Percentiles rank a stretch among this genome's conserved stretches.
phyloP scores from a whole-genome alignment of 495 filamentous ascomycete species.

The Parachaetomium inaequale region DNA sequence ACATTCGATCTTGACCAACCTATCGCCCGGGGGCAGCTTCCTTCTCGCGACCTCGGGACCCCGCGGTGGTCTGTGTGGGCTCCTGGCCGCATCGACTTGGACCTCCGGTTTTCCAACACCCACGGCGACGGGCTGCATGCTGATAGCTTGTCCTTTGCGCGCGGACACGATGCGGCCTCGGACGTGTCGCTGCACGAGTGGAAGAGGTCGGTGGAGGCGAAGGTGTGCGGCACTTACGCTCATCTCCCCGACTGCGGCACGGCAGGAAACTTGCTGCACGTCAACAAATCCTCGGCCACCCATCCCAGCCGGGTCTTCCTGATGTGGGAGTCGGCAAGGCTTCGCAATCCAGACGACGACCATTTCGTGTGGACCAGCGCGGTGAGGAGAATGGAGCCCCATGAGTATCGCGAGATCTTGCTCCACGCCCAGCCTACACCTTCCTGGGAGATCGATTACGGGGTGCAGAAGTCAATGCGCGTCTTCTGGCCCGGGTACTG shows the following conservation, averaged over 20 bases:
- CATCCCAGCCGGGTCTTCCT: constrained; percentile 48
- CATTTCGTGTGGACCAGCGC: constrained; percentile 62
- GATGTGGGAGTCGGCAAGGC: constrained; percentile 59
- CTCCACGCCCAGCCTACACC: constrained; percentile 38
- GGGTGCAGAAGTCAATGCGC: not conserved
- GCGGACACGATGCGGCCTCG: not conserved
- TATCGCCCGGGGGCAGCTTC: constrained; percentile 32
- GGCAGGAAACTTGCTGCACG: constrained; percentile 56
- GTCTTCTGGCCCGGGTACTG: constrained; percentile 15
- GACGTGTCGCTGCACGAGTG: constrained; percentile 2
- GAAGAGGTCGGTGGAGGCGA: constrained; percentile 24
- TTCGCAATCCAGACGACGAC: constrained; percentile 49
- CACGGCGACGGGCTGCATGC: not conserved
- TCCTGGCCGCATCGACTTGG: constrained; percentile 39
- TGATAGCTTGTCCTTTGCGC: not conserved
- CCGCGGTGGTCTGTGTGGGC: constrained; percentile 27
- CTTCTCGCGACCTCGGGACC: not conserved
- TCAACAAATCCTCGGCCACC: constrained; percentile 27
- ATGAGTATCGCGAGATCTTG: constrained; percentile 49
- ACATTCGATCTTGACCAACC: constrained; percentile 49
- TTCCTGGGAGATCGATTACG: not conserved
- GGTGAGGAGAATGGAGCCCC: constrained; percentile 48
- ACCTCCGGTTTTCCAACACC: constrained; percentile 11
- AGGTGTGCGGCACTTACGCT: constrained; percentile 56
- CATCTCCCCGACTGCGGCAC: constrained; percentile 64